These are phyloP conservation scores for Penicillium sp. DNA, from an alignment of 2,329 filamentous ascomycete genomes.

Conservation along the genomic window DNA sequence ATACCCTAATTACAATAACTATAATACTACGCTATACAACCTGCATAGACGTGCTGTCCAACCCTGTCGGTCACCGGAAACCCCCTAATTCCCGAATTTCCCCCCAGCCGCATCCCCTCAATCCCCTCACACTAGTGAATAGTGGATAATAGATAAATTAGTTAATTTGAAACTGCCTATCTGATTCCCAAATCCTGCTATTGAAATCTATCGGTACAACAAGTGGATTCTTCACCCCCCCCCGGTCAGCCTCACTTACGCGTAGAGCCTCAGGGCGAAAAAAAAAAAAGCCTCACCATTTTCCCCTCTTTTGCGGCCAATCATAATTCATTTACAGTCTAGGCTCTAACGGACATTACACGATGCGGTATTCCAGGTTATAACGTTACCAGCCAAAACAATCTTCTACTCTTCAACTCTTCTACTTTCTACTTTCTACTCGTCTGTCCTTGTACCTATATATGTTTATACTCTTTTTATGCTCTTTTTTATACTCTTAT, in stretches of 20 bases:
- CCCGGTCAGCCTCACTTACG: conserved; percentile 13
- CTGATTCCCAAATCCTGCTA: not conserved
- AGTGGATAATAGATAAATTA: not conserved
- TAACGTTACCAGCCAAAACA: no score
- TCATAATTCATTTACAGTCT: not conserved
- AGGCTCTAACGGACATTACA: not conserved
- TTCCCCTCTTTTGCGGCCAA: not conserved
- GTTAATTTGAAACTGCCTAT: not conserved
- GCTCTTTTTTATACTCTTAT: no score
- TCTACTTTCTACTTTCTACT: not conserved
- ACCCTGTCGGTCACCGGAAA: conserved; percentile 1
- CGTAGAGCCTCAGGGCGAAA: conserved; percentile 10
- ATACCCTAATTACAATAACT: not conserved
- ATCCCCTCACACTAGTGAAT: conserved; percentile 1
- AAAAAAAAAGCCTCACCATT: conserved; percentile 9
- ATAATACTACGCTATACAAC: conserved; percentile 4
- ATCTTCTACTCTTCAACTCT: not conserved
- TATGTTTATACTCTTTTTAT: no score
- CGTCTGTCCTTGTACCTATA: not conserved
- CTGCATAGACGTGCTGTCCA: conserved; percentile 3
- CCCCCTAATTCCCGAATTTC: not conserved
- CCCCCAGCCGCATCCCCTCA: not conserved
- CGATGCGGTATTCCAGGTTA: not conserved
- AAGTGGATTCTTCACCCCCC: conserved; percentile 11
- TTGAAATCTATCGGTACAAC: not conserved